Evolutionary conservation across 805 yeast species (phyloP).

Genomic region (Zygosaccharomyces bailii): DNA sequence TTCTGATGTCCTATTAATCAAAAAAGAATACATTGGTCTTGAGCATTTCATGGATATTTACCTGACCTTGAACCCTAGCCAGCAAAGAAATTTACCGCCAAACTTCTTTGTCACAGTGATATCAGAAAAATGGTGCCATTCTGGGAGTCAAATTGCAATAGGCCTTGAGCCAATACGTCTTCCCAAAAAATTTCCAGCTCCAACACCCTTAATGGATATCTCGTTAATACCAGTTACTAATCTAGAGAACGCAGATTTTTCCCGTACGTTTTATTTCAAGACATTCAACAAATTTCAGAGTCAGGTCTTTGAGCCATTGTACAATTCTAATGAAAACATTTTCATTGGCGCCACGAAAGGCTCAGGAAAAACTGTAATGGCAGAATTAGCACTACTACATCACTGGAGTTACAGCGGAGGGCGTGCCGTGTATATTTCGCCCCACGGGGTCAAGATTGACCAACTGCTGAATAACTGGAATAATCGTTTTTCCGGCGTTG

Average conservation of each 20-base stretch:
- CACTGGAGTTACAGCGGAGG: constrained; percentile 72
- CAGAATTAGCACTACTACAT: constrained; percentile 66
- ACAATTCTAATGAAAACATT: constrained; percentile 53
- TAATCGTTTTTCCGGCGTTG: constrained; percentile 43
- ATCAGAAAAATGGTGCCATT: constrained; percentile 84
- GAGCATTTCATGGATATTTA: constrained; percentile 63
- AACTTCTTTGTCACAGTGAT: constrained; percentile 66
- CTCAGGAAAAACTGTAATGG: constrained; percentile 67
- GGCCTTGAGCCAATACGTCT: constrained; percentile 30
- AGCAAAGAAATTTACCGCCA: constrained; percentile 50
- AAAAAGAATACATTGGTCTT: constrained; percentile 46
- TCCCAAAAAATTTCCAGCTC: constrained; percentile 34
- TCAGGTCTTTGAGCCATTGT: constrained; percentile 60
- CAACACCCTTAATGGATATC: constrained; percentile 20
- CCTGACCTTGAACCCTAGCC: constrained; percentile 38
- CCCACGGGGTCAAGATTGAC: constrained; percentile 57
- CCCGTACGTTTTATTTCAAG: constrained; percentile 43
- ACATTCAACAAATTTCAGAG: constrained; percentile 72
- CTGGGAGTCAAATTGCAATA: constrained; percentile 61
- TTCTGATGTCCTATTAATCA: constrained; percentile 51
- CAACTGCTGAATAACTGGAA: constrained; percentile 49
- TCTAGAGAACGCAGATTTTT: constrained; percentile 48
- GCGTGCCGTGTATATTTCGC: constrained; percentile 68
- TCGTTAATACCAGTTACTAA: constrained; percentile 49
- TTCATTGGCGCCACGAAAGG: constrained; percentile 75